Percentiles rank a stretch among this genome's conserved stretches.
phyloP scores from a whole-genome alignment of 1,284 basidiomycete genomes.

The Rhodotorula sp. region DNA sequence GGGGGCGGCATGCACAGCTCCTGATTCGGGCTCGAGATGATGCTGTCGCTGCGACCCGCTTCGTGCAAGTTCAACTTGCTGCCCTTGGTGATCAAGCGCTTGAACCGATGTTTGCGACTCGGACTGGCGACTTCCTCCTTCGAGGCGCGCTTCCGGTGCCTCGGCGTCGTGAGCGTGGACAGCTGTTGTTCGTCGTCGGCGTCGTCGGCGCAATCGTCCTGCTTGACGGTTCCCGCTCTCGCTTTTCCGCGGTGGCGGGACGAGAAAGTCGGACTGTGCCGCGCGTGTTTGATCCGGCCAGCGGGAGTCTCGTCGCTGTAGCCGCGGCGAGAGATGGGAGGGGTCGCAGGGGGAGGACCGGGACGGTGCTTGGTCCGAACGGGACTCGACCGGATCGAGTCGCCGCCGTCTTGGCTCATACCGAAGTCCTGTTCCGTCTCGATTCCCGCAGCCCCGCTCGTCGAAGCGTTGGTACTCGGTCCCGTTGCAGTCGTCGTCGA shows the following conservation, averaged over 20 bases:
- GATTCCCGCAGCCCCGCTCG: no score
- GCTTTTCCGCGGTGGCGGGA: not conserved
- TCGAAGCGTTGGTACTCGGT: no score
- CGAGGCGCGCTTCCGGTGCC: not conserved
- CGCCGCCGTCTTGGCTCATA: no score
- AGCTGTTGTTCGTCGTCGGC: not conserved
- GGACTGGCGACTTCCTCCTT: not conserved
- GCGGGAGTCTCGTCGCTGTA: not conserved
- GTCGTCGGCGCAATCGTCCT: not conserved
- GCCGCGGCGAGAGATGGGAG: no score
- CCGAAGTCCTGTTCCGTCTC: no score
- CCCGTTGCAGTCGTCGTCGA: no score
- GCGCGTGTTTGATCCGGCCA: not conserved
- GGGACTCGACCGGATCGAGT: no score
- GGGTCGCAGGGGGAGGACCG: no score
- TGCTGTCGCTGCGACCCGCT: not conserved
- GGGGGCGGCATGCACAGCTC: not conserved
- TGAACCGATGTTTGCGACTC: conserved; percentile 1
- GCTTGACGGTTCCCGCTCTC: no score
- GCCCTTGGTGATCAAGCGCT: conserved; percentile 10
- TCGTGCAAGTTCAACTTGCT: conserved; percentile 16
- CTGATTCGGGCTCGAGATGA: not conserved
- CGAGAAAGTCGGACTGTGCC: not conserved
- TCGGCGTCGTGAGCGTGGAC: not conserved
- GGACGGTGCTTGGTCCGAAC: no score